These are phyloP conservation scores for Paxillus ammoniavirescens DNA, from an alignment of 768 basidiomycete species.

Conservation along the genomic window DNA sequence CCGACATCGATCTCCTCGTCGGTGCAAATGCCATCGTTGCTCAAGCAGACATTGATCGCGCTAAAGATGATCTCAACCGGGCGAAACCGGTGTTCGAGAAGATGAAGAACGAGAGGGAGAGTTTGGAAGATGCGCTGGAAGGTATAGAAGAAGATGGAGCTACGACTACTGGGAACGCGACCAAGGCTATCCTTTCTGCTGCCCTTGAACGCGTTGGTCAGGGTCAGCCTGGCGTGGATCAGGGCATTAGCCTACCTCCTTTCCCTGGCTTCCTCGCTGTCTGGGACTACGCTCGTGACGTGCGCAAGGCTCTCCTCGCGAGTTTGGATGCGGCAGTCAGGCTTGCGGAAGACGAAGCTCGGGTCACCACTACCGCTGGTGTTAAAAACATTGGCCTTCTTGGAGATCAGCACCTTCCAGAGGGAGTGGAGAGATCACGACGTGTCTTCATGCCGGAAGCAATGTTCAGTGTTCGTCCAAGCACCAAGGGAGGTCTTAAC, in stretches of 20 bases:
- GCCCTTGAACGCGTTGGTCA: constrained; percentile 77
- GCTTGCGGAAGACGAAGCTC: constrained; percentile 81
- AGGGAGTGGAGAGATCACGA: constrained; percentile 75
- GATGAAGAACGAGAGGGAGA: constrained; percentile 73
- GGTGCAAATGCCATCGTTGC: constrained; percentile 88
- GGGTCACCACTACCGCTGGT: constrained; percentile 58
- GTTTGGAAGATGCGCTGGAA: constrained; percentile 78
- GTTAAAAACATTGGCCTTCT: constrained; percentile 66
- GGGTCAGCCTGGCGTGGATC: constrained; percentile 67
- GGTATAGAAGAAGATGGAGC: constrained; percentile 74
- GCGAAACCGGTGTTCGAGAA: constrained; percentile 83
- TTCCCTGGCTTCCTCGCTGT: constrained; percentile 83
- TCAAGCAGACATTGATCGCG: constrained; percentile 67
- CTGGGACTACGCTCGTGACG: constrained; percentile 85
- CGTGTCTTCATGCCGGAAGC: constrained; percentile 95
- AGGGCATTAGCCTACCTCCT: constrained; percentile 56
- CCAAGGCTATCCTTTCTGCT: constrained; percentile 56
- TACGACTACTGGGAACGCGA: constrained; percentile 46
- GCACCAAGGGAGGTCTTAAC: constrained; percentile 39
- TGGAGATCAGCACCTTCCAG: constrained; percentile 76
- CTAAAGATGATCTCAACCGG: constrained; percentile 63
- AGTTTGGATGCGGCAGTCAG: constrained; percentile 80
- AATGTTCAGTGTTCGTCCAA: constrained; percentile 75
- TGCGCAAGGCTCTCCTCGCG: constrained; percentile 70
- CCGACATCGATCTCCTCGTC: constrained; percentile 86